Evolutionary conservation across 768 basidiomycete genomes (phyloP).

Genomic region (Boletus coccyginus): DNA sequence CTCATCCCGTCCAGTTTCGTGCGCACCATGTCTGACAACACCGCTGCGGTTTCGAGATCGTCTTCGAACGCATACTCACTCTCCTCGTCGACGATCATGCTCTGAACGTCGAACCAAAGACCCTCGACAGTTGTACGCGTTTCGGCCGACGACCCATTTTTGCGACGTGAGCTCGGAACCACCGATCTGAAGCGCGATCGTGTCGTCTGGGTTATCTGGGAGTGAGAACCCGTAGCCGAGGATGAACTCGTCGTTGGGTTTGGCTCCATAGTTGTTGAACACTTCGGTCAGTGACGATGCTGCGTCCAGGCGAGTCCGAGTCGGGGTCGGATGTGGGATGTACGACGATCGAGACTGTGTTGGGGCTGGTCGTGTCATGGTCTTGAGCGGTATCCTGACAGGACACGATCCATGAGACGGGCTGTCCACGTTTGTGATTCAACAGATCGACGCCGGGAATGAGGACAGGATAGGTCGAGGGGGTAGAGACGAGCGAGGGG

Average conservation of each 20-base stretch:
- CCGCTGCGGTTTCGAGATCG: slow-evolving; percentile 64
- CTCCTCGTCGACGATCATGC: slow-evolving; percentile 27
- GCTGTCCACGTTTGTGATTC: slow-evolving; percentile 79
- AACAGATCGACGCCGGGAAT: slow-evolving; percentile 85
- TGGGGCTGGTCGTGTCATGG: slow-evolving; percentile 1
- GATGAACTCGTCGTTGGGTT: slow-evolving; percentile 86
- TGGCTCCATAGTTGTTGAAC: slow-evolving; percentile 91
- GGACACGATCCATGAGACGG: slow-evolving; percentile 78
- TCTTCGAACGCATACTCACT: slow-evolving; percentile 46
- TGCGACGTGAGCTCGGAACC: slow-evolving; percentile 37
- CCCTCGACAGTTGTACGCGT: slow-evolving; percentile 51
- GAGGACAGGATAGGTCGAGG: slow-evolving; percentile 68
- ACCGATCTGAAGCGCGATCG: slow-evolving; percentile 75
- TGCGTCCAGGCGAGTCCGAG: slow-evolving; percentile 11
- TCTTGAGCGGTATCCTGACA: slow-evolving; percentile 25
- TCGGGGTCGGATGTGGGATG: slow-evolving; percentile 38
- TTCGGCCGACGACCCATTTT: slow-evolving; percentile 64
- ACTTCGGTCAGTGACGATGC: slow-evolving; percentile 37
- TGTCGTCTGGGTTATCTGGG: slow-evolving; percentile 79
- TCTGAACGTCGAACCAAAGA: slow-evolving; percentile 56
- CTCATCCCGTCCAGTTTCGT: slow-evolving; percentile 51
- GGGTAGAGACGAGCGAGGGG: slow-evolving; percentile 50
- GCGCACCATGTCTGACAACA: slow-evolving; percentile 66
- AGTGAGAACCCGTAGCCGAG: slow-evolving; percentile 91
- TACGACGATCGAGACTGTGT: slow-evolving; percentile 60